Evolutionary conservation across 495 filamentous ascomycete genomes (phyloP).

Genomic region (Rhizodiscina lignyota): DNA sequence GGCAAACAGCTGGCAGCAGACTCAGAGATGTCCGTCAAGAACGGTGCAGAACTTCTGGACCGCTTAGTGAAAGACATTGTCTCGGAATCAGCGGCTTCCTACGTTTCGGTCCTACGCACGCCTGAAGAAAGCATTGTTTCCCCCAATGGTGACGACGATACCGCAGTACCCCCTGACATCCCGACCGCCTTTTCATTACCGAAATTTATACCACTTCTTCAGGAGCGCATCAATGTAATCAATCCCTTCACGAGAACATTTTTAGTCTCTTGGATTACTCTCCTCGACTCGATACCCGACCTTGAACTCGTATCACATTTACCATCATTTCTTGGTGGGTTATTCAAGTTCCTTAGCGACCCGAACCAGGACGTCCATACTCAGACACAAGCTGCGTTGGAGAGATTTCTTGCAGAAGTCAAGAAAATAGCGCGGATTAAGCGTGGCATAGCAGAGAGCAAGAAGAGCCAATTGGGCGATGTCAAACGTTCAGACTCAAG

Average conservation of each 20-base stretch:
- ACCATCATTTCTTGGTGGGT: conserved; percentile 77
- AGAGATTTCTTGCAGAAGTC: conserved; percentile 85
- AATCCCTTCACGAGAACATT: conserved; percentile 93
- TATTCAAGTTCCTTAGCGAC: conserved; percentile 86
- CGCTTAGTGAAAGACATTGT: conserved; percentile 97
- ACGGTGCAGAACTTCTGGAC: conserved; percentile 91
- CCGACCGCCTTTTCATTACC: conserved; percentile 88
- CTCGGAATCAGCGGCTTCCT: conserved; percentile 87
- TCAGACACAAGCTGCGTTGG: conserved; percentile 76
- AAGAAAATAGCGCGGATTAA: conserved; percentile 86
- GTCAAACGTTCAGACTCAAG: conserved; percentile 51
- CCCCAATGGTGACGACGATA: conserved; percentile 28
- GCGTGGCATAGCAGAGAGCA: conserved; percentile 78
- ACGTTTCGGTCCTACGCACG: conserved; percentile 68
- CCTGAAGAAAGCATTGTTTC: conserved; percentile 30
- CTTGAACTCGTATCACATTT: conserved; percentile 86
- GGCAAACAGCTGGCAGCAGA: conserved; percentile 74
- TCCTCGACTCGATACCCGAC: conserved; percentile 94
- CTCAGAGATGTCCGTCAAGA: conserved; percentile 92
- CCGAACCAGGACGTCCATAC: conserved; percentile 85
- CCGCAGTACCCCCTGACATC: conserved; percentile 33
- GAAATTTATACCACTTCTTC: conserved; percentile 80
- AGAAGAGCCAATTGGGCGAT: conserved; percentile 41
- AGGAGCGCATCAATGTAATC: conserved; percentile 81
- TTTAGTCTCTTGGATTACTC: conserved; percentile 85